Evolutionary conservation across 1,139 yeast species (phyloP).

Genomic region (Tardiomyces blankii): DNA sequence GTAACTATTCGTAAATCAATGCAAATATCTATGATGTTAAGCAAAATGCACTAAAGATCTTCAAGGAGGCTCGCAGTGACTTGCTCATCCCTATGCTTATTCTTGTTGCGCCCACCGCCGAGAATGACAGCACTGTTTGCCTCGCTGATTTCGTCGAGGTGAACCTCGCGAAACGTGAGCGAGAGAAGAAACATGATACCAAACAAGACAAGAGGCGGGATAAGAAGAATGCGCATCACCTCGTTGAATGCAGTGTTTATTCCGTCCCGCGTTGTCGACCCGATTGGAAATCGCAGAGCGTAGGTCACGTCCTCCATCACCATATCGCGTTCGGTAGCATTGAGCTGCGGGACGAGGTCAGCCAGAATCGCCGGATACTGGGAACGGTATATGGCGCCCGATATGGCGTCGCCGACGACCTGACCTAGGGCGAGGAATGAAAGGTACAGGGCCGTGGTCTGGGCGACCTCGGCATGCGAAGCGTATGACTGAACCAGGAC

Average conservation of each 20-base stretch:
- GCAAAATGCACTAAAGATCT: no score
- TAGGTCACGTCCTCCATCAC: no score
- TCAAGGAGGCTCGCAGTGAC: no score
- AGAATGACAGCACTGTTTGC: no score
- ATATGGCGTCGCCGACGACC: constrained; percentile 11
- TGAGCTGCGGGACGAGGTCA: no score
- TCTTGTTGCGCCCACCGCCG: no score
- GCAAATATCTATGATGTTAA: no score
- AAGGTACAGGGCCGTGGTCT: constrained; percentile 14
- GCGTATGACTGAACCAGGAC: constrained; percentile 14
- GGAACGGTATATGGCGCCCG: constrained; percentile 10
- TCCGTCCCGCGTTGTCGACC: constrained; percentile 6
- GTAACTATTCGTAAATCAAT: no score
- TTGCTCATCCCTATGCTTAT: no score
- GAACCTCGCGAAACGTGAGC: no score
- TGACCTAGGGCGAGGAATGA: constrained; percentile 12
- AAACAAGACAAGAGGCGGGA: constrained; percentile 7
- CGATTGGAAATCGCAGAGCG: constrained; percentile 1
- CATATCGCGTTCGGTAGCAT: no score
- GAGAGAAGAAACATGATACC: not conserved
- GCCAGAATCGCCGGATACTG: constrained; percentile 4
- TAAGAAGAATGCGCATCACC: constrained; percentile 8
- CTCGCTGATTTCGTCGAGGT: no score
- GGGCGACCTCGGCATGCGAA: constrained; percentile 13
- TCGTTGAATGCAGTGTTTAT: constrained; percentile 6